A percentile compares a stretch with the other conserved stretches of the same genome.
These are phyloP conservation scores for Diplodia corticola DNA, from an alignment of 2,329 filamentous ascomycete genomes.

Conservation along the genomic window DNA sequence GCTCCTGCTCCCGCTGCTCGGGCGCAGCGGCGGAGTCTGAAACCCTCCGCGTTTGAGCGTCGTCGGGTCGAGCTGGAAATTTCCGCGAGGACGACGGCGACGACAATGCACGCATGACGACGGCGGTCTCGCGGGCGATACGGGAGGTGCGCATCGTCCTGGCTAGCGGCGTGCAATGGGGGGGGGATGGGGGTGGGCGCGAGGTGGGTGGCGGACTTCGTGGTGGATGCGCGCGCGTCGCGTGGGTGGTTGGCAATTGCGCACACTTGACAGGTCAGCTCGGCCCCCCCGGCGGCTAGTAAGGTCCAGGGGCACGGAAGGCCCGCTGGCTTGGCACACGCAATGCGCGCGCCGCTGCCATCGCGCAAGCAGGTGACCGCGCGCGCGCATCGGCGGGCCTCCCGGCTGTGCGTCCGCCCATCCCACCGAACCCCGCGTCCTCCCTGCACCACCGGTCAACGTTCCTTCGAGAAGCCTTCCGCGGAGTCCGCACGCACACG, in stretches of 20 bases:
- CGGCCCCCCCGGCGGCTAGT: background rate
- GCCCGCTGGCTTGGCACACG: background rate
- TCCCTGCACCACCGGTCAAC: slow-evolving; percentile 1
- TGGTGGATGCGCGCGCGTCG: background rate
- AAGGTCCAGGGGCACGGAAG: background rate
- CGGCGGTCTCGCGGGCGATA: slow-evolving; percentile 39
- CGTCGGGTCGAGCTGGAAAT: slow-evolving; percentile 14
- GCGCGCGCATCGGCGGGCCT: background rate
- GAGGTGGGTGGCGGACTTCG: background rate
- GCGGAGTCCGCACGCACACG: slow-evolving; percentile 2
- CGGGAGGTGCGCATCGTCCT: slow-evolving; percentile 39
- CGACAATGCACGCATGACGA: slow-evolving; percentile 12
- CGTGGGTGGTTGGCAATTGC: background rate
- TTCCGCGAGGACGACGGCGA: slow-evolving; percentile 15
- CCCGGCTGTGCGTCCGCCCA: background rate
- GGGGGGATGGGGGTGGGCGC: background rate
- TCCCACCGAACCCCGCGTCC: slow-evolving; percentile 15
- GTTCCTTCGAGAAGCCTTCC: slow-evolving; percentile 5
- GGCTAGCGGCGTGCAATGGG: background rate
- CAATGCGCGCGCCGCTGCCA: background rate
- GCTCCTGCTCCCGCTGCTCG: slow-evolving; percentile 25
- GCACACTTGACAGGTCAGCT: slow-evolving; percentile 6
- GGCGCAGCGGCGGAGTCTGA: slow-evolving; percentile 27
- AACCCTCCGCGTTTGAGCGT: slow-evolving; percentile 28
- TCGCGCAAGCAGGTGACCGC: slow-evolving; percentile 4